phyloP scores from a whole-genome alignment of 306 rosid genomes.

The Quercus robur region DNA sequence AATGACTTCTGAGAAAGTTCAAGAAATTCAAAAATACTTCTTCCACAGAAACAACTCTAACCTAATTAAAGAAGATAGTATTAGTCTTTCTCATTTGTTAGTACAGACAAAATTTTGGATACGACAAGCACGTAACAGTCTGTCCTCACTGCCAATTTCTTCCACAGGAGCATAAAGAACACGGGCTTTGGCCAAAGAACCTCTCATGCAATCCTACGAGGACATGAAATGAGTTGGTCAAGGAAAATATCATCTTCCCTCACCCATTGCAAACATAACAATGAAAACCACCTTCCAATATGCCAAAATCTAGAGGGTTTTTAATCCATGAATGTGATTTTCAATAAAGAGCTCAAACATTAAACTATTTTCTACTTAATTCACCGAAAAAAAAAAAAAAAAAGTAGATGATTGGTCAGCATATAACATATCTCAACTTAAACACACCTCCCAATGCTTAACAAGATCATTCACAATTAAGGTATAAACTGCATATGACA shows the following conservation, averaged over 20 bases:
- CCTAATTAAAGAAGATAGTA: background rate
- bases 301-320: background rate
- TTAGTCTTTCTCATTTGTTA: background rate
- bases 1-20: slow-evolving; percentile 62
- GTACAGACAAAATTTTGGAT: slow-evolving; percentile 44
- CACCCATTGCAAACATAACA: background rate
- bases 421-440: too few relatives aligned
- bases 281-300: background rate
- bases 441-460: too few relatives aligned
- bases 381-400: background rate
- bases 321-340: background rate
- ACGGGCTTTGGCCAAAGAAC: slow-evolving; percentile 76
- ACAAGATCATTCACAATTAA: too few relatives aligned
- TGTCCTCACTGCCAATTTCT: slow-evolving; percentile 69
- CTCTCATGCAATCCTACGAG: slow-evolving; percentile 79
- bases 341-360: background rate
- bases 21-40: slow-evolving; percentile 34
- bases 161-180: slow-evolving; percentile 78
- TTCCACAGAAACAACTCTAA: background rate
- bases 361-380: background rate
- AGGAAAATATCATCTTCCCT: background rate
- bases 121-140: slow-evolving; percentile 80
- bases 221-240: background rate
- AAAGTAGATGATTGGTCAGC: too few relatives aligned
- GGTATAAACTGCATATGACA: too few relatives aligned